Conservation (phyloP, 371 early-diverging fungal genomes). For the Haplosporangium sp. region DNA sequence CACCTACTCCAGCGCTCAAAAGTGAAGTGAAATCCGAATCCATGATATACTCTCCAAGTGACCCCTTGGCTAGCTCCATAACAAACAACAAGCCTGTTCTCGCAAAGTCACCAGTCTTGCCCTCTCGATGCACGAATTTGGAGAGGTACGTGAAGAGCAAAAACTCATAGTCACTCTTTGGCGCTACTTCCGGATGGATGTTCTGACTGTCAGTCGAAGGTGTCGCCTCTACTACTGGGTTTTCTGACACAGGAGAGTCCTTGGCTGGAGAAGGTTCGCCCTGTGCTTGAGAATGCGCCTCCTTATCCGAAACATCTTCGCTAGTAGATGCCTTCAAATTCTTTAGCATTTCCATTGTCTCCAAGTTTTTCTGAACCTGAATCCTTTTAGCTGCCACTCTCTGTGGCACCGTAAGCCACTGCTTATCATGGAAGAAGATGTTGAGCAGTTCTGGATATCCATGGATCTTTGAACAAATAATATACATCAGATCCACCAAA, state of each 20-base stretch:
- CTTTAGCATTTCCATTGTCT: slow-evolving; percentile 42
- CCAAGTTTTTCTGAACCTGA: slow-evolving; percentile 52
- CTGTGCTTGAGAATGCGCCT: background rate
- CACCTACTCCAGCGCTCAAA: slow-evolving; percentile 89
- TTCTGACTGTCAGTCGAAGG: slow-evolving; percentile 19
- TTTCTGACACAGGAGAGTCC: slow-evolving; percentile 6
- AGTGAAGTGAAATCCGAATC: slow-evolving; percentile 86
- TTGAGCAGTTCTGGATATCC: slow-evolving; percentile 88
- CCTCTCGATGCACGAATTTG: slow-evolving; percentile 89
- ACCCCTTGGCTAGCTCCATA: slow-evolving; percentile 83
- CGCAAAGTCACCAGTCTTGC: slow-evolving; percentile 89
- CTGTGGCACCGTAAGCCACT: slow-evolving; percentile 79
- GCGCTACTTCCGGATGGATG: slow-evolving; percentile 18
- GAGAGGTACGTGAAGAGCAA: slow-evolving; percentile 87
- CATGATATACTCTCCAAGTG: slow-evolving; percentile 82
- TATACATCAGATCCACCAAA: slow-evolving; percentile 89
- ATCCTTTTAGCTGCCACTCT: slow-evolving; percentile 44
- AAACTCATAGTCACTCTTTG: slow-evolving; percentile 82
- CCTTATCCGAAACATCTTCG: slow-evolving; percentile 3
- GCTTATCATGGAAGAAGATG: slow-evolving; percentile 90
- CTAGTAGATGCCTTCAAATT: slow-evolving; percentile 18
- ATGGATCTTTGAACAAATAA: slow-evolving; percentile 91
- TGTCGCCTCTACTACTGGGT: background rate
- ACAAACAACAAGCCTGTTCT: slow-evolving; percentile 90
- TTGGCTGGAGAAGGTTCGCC: background rate